Evolutionary conservation across 2,329 filamentous ascomycete species (phyloP).

Genomic region (Trichoderma brevicompactum): DNA sequence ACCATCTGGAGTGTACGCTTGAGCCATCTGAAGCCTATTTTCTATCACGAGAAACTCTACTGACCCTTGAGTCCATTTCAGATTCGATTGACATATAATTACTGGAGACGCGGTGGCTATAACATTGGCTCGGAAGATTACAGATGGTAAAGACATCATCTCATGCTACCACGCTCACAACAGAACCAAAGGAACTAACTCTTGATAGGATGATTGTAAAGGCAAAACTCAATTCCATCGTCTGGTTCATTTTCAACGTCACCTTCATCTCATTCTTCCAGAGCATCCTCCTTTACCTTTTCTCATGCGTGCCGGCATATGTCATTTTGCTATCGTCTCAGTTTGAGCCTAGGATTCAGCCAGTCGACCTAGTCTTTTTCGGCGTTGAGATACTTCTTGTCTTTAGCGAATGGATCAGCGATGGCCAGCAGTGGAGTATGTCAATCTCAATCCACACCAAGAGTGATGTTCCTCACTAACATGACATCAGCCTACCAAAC

Average conservation of each 20-base stretch:
- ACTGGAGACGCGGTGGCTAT: conserved; percentile 95
- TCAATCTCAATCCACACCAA: neutral
- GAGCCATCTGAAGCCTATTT: too few species aligned
- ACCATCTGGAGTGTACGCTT: conserved; percentile 77
- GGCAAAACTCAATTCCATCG: conserved; percentile 61
- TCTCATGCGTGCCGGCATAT: conserved; percentile 80
- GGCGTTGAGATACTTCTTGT: conserved; percentile 55
- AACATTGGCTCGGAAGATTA: conserved; percentile 90
- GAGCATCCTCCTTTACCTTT: conserved; percentile 76
- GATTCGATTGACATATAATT: conserved; percentile 90
- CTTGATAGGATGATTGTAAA: conserved; percentile 68
- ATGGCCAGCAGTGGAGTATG: conserved; percentile 88
- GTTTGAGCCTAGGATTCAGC: conserved; percentile 56
- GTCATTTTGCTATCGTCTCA: conserved; percentile 74
- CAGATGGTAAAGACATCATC: conserved; percentile 63
- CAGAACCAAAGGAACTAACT: neutral
- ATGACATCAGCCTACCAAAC: conserved; percentile 69
- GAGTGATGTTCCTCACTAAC: neutral
- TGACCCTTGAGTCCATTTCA: conserved; percentile 41
- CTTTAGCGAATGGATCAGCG: conserved; percentile 76
- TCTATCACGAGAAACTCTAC: neutral
- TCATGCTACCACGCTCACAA: neutral
- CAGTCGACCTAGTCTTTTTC: conserved; percentile 55
- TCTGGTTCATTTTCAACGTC: conserved; percentile 85
- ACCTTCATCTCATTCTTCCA: conserved; percentile 88